Base-by-base conservation (phyloP, 176 grass and related monocot species). In the Dactylis glomerata region DNA sequence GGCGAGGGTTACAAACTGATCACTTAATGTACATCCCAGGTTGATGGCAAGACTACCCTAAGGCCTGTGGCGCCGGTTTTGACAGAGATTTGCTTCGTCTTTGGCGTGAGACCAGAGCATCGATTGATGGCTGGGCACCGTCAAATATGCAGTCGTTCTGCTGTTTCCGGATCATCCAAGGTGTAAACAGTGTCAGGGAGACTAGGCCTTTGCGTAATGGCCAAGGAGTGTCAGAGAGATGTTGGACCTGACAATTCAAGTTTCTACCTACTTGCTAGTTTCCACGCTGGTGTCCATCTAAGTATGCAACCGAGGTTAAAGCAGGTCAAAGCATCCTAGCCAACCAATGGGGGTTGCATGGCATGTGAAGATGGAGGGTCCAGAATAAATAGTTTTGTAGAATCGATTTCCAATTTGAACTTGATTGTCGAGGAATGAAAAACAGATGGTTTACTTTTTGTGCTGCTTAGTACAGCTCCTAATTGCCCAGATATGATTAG, bases 381-480 rank as follows among this genome's bases (percentile, higher is more conserved):
- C 68, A 71, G 40, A 70, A 24, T 44, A 45, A 71, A 71, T n/a
- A 71, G 22, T 44, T 44, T 44, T 16, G 68, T 37, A 44, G 36
- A 69, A 41, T 40, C 2, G 34, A 2, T 5, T 37, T 37, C n/a
- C n/a, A n/a, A n/a, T n/a, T n/a, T n/a, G n/a, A n/a, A n/a, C n/a
- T n/a, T 37, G 8, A 38, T 20, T 37, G 8, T 5, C 38, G 68
- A 71, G 38, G 68, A 71, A 44, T 71, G 5, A 71, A 72, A 28
- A 28, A 17, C 12, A 45, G 68, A 26, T 44, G 38, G 37, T 6
- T 44, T 71, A n/a, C 40, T 74, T 68, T 33, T 11, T 31, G 14
- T 79, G 38, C 77, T 64, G 38, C 77, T 64, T 79, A 31, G 28
- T 79, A 46, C 58, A 79, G 16, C 26, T 64, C 59, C 8, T 26